phyloP scores from a whole-genome alignment of 805 yeast genomes.

The Pichia kluyveri region DNA sequence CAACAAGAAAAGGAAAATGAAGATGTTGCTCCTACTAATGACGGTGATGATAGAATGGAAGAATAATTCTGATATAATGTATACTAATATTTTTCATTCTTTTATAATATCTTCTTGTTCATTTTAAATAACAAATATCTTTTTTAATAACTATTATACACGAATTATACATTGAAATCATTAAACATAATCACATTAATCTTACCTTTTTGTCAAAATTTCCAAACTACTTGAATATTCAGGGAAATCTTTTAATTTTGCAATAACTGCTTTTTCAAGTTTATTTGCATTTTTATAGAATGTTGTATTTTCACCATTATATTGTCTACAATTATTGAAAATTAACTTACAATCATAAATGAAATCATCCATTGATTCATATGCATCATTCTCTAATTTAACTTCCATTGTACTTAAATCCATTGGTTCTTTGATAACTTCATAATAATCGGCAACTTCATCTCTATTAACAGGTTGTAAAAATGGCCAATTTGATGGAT shows the following conservation, averaged over 20 bases:
- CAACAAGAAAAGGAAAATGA: slow-evolving; percentile 48
- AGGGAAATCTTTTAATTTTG: slow-evolving; percentile 80
- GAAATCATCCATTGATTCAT: slow-evolving; percentile 85
- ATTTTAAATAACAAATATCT: too few relatives aligned
- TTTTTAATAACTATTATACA: neutral
- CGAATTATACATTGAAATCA: neutral
- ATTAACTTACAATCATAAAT: slow-evolving; percentile 80
- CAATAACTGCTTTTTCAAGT: slow-evolving; percentile 79
- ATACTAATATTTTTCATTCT: neutral
- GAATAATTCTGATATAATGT: neutral
- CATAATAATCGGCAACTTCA: slow-evolving; percentile 94
- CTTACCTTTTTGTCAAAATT: slow-evolving; percentile 21
- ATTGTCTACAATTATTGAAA: slow-evolving; percentile 84
- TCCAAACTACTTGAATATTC: slow-evolving; percentile 83
- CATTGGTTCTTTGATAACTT: slow-evolving; percentile 96
- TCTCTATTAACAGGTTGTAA: slow-evolving; percentile 85
- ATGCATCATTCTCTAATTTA: slow-evolving; percentile 84
- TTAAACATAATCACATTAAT: neutral
- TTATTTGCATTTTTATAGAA: slow-evolving; percentile 92
- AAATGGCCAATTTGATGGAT: slow-evolving; percentile 98
- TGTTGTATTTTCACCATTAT: slow-evolving; percentile 90
- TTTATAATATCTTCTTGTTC: neutral
- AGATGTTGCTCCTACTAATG: neutral
- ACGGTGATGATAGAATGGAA: slow-evolving; percentile 5
- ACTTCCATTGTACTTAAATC: slow-evolving; percentile 93